Conservation (phyloP, 1,284 basidiomycete species). For the Leucoagaricus sp. region DNA sequence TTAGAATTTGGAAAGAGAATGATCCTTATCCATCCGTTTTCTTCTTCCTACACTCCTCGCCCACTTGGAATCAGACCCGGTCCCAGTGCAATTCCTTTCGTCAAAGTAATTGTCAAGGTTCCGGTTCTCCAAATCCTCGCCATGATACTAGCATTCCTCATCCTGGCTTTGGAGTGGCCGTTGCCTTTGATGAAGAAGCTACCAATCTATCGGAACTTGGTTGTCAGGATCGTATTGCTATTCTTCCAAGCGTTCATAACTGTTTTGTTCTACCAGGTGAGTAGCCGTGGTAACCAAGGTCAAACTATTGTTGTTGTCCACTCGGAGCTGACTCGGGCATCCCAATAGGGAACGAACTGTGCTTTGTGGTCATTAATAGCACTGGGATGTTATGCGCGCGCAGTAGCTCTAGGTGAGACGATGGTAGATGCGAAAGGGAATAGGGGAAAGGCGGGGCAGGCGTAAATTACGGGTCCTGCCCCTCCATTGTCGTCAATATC, state of each 20-base stretch:
- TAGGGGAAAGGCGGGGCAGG: conserved; percentile 55
- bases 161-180: conserved; percentile 72
- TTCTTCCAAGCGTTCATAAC: conserved; percentile 65
- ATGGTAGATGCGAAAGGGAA: conserved; percentile 68
- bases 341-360: conserved; percentile 69
- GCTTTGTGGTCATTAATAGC: conserved; percentile 73
- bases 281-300: conserved; percentile 18
- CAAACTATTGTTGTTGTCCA: background rate
- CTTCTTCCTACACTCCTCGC: background rate
- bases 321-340: background rate
- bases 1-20: background rate
- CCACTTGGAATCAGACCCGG: conserved; percentile 54
- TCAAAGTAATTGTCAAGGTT: conserved; percentile 70
- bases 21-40: background rate
- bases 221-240: conserved; percentile 63
- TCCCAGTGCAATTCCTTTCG: conserved; percentile 60
- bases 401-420: conserved; percentile 61
- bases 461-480: conserved; percentile 36
- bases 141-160: conserved; percentile 56
- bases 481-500: background rate
- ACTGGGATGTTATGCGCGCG: conserved; percentile 62
- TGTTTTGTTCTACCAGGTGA: conserved; percentile 78
- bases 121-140: conserved; percentile 72
- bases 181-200: conserved; percentile 56
- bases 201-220: conserved; percentile 64